Evolutionary conservation across 192 early-diverging fungal genomes (phyloP), one percentile per base, ranked within the genome.

Genomic region (Spizellomyces sp.): DNA sequence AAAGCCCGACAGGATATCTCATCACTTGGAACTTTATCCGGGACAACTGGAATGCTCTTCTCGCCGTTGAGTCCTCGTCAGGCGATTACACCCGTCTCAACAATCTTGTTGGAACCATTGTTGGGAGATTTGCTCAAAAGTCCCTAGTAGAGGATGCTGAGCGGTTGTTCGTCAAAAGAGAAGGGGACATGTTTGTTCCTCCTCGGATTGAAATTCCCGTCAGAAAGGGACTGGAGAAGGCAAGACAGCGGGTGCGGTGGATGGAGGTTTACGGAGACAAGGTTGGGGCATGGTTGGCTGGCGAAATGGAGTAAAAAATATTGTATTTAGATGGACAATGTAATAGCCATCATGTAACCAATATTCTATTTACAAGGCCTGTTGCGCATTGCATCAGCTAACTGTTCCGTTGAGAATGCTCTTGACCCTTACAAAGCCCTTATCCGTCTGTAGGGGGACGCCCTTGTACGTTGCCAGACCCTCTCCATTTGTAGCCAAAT

Each of bases 401-500:
- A 36, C 27, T 36, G 27, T 36, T 36, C 27, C 27, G 27, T 36
- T 36, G 27, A 36, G 27, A 36, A 36, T 36, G 3, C 27, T 36
- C 27, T 36, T 36, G 27, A 36, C 27, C 27, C 27, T 36, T 36
- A 36, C 27, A 36, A 36, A 36, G 27, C 27, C 27, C 27, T 36
- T 36, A 36, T 36, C 27, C 27, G 27, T 36, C 27, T 36, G 27
- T 36, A 36, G 27, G 1, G 27, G 27, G 27, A 56, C 22, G 54
- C 22, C 22, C 54, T 56, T 56, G 54, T 45, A 77, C 48, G 36
- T 46, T 21, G 79, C 80, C 45, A 62, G 15, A 46, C 47, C 17
- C 63, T 87, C 81, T 19, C 84, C 80, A 47, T 64, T 54, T 4
- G 75, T 76, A 4, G n/a, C 19, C 6, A 76, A 48, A 15, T 71